Evolutionary conservation across 2,329 filamentous ascomycete genomes (phyloP).

Genomic region (Cladophialophora chaetospira): DNA sequence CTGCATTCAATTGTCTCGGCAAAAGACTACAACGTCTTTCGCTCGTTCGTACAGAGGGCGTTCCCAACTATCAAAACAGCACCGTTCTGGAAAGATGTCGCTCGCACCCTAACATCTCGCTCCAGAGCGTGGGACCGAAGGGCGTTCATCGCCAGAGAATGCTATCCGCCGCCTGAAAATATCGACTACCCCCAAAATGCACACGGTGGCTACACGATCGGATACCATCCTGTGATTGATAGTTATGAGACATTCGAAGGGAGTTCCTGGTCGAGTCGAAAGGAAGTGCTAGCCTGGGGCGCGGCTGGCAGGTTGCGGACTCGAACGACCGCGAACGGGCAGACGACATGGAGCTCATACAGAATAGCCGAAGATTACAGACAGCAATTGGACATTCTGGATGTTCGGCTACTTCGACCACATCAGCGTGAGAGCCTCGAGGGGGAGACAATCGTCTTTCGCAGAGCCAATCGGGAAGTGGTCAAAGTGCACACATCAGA

Average conservation of each 20-base stretch:
- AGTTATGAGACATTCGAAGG: constrained; percentile 58
- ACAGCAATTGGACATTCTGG: constrained; percentile 59
- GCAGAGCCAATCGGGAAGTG: constrained; percentile 56
- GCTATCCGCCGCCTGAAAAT: constrained; percentile 45
- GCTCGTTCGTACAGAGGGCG: constrained; percentile 49
- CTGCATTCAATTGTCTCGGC: constrained; percentile 50
- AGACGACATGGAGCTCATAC: constrained; percentile 33
- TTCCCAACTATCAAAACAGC: constrained; percentile 51
- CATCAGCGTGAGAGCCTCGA: constrained; percentile 41
- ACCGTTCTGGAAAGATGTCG: constrained; percentile 52
- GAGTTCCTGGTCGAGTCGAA: constrained; percentile 50
- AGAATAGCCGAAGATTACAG: constrained; percentile 31
- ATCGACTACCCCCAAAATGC: neutral
- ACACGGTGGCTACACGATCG: constrained; percentile 54
- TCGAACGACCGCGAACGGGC: constrained; percentile 50
- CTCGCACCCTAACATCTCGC: constrained; percentile 57
- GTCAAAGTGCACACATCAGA: constrained; percentile 40
- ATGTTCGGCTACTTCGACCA: constrained; percentile 55
- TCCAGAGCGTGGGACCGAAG: constrained; percentile 60
- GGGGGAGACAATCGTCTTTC: constrained; percentile 54
- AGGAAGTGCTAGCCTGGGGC: constrained; percentile 62
- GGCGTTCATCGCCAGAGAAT: constrained; percentile 57
- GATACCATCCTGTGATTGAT: constrained; percentile 61
- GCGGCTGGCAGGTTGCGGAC: constrained; percentile 60
- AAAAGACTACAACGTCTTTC: constrained; percentile 52